Evolutionary conservation across 2,329 filamentous ascomycete genomes (phyloP).

Genomic region (Fonsecaea multimorphosa): DNA sequence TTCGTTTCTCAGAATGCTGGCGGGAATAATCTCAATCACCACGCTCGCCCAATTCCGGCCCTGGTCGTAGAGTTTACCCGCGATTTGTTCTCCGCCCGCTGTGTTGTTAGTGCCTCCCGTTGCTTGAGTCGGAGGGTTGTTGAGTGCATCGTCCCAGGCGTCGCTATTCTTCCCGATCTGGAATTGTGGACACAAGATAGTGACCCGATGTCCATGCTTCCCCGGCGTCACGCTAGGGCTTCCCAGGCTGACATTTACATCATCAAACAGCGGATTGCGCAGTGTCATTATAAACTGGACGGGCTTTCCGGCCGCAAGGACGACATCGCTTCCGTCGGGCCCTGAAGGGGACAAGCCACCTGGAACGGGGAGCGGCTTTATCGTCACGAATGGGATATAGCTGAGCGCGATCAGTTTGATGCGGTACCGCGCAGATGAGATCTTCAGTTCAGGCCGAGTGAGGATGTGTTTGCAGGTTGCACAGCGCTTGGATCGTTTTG

Average conservation of each 20-base stretch:
- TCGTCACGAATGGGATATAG: conserved; percentile 81
- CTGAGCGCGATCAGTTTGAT: conserved; percentile 87
- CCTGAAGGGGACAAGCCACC: conserved; percentile 39
- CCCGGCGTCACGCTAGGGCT: conserved; percentile 81
- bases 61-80: conserved; percentile 94
- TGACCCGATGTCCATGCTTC: conserved; percentile 77
- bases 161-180: conserved; percentile 94
- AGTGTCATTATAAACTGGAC: conserved; percentile 87
- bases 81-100: conserved; percentile 71
- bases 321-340: conserved; percentile 49
- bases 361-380: conserved; percentile 59
- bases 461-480: conserved; percentile 92
- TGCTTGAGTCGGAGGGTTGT: conserved; percentile 48
- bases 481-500: conserved; percentile 93
- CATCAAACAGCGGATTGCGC: conserved; percentile 92
- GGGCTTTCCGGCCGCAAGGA: conserved; percentile 57
- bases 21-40: conserved; percentile 84
- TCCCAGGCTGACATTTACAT: conserved; percentile 83
- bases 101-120: conserved; percentile 48
- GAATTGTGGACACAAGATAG: conserved; percentile 91
- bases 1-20: conserved; percentile 39
- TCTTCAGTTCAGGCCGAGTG: conserved; percentile 89
- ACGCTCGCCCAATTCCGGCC: conserved; percentile 95
- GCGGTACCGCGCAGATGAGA: conserved; percentile 85
- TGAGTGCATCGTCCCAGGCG: conserved; percentile 88